Percentiles rank a stretch among this genome's conserved stretches.
Evolutionary conservation across 768 basidiomycete genomes (phyloP).

Genomic region (Amanita polypyramis): DNA sequence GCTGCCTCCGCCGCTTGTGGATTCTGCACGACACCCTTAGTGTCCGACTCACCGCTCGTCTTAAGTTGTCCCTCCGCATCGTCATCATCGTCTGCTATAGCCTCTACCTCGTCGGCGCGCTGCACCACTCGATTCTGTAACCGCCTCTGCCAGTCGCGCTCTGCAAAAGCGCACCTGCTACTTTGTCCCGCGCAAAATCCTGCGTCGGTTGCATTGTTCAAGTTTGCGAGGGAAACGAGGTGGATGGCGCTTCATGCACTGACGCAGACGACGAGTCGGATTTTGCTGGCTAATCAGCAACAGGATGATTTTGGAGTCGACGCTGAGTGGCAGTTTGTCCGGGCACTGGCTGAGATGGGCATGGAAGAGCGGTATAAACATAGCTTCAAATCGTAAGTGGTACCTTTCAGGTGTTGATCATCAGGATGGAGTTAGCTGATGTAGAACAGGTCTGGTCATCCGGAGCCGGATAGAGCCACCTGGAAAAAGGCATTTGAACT

Average conservation of each 20-base stretch:
- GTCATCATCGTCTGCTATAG: constrained; percentile 14
- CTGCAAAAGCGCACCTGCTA: constrained; percentile 54
- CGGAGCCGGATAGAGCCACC: constrained; percentile 49
- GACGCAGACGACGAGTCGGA: constrained; percentile 50
- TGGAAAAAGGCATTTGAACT: constrained; percentile 61
- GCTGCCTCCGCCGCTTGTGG: constrained; percentile 49
- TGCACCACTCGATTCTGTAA: constrained; percentile 74
- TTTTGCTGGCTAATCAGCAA: constrained; percentile 45
- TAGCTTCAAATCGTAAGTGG: constrained; percentile 35
- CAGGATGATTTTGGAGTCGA: constrained; percentile 30
- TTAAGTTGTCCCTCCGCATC: constrained; percentile 2
- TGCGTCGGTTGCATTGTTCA: constrained; percentile 46
- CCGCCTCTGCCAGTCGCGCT: constrained; percentile 61
- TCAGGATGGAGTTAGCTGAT: background rate
- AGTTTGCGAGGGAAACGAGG: constrained; percentile 44
- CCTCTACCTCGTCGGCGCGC: constrained; percentile 36
- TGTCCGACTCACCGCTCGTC: constrained; percentile 27
- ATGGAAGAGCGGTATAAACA: constrained; percentile 59
- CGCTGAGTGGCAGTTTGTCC: constrained; percentile 45
- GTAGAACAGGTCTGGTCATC: constrained; percentile 11
- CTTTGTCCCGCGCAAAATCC: constrained; percentile 74
- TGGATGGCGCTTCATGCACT: constrained; percentile 78
- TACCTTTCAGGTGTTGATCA: background rate
- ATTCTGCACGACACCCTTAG: constrained; percentile 62
- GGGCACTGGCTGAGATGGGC: constrained; percentile 60